Evolutionary conservation across 768 basidiomycete species (phyloP).

Genomic region (Auricularia cornea): DNA sequence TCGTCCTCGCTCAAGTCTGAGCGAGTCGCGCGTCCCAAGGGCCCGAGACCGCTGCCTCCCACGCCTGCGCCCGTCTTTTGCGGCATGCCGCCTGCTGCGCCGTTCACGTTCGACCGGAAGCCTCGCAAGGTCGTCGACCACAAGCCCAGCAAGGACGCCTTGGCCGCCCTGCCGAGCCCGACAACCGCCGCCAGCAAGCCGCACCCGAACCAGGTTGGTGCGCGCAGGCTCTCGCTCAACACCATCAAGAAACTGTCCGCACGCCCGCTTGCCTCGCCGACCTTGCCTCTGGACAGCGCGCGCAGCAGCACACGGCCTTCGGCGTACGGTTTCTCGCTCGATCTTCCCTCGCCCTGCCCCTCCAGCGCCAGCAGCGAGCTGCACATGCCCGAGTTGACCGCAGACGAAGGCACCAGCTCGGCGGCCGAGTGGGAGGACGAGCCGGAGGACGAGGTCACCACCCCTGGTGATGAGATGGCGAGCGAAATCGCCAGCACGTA

Average conservation of each 20-base stretch:
- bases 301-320: background rate
- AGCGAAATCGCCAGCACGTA: background rate
- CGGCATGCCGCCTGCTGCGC: too few relatives aligned
- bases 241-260: background rate
- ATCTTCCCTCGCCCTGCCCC: background rate
- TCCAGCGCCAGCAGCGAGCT: background rate
- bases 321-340: background rate
- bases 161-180: background rate
- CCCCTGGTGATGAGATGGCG: background rate
- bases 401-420: background rate
- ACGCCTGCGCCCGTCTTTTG: too few relatives aligned
- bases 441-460: background rate
- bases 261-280: background rate
- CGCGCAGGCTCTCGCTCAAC: background rate
- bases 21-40: too few relatives aligned
- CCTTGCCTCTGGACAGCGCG: background rate
- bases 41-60: too few relatives aligned
- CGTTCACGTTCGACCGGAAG: too few relatives aligned
- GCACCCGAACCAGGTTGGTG: background rate
- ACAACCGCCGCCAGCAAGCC: background rate
- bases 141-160: background rate
- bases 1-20: too few relatives aligned
- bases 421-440: constrained; percentile 1
- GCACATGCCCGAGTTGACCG: background rate
- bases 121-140: background rate